Evolutionary conservation across 2,329 filamentous ascomycete genomes (phyloP), one percentile per base, ranked within the genome.

Genomic region (Ambrosiella beaveri): DNA sequence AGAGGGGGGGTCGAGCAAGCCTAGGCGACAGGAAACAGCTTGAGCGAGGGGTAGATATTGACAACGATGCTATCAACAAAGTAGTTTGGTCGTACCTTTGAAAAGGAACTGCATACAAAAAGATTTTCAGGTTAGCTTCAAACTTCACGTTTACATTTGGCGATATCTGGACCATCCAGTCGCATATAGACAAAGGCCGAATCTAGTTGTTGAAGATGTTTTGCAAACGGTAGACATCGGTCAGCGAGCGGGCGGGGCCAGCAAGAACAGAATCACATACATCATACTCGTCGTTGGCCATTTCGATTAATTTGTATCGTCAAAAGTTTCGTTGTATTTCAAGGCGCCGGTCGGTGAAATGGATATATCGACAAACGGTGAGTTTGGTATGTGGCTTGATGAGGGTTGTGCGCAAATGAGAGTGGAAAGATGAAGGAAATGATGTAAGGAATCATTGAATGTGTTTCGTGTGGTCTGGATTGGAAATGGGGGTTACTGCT

Each of bases 241-340:
- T 52, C 36, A 11, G 13, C 47, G 36, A 8, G 17, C 47, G 36
- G 12, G 17, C 64, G 71, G 62, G 65, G 69, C 65, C 68, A 67
- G 65, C 66, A 62, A 64, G 58, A 63, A 51, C 9, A 35, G 12
- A 39, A 59, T 15, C 52, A 62, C 47, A 61, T 77, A 97, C 91
- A 85, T 98, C 93, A 78, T 98, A 98, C 79, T 98, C 93, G 81
- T 98, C 93, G 84, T 97, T 98, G 70, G 91, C 93, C 93, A 97
- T 98, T 74, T 67, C 78, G 76, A 68, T 65, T 62, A 61, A 62
- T 61, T 51, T 39, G 55, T 27, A 53, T 53, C 58, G 64, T 62
- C 61, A 62, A 62, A 63, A 50, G 40, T 41, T 56, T 37, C 13
- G 17, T 13, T 37, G 13, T 37, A 55, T 45, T 27, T 12, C 19